Base-by-base conservation (phyloP, 768 basidiomycete genomes). In the Fistulinella prunicolor region DNA sequence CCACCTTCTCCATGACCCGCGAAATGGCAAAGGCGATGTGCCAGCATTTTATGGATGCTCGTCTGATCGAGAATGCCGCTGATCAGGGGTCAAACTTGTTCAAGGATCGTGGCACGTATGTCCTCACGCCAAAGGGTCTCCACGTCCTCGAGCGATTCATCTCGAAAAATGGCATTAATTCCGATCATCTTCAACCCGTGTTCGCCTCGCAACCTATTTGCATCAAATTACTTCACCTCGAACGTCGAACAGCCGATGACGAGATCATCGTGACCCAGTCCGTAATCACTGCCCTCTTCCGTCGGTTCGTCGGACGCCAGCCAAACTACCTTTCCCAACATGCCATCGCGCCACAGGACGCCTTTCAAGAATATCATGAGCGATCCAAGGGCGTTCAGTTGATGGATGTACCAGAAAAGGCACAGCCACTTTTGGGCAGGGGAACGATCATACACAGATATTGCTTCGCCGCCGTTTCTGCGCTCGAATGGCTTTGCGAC, bases 21-120 rank as follows among this genome's bases (percentile, higher is more conserved):
- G 96, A 99, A 38, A 98, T 99, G 90, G 96, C 96, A 54, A 98
- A 97, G 73, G 93, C 92, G 28, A 98, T 99, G 86, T 90, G 92
- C 73, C 96, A 99, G 71, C 94, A 98, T 66, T 98, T 98, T 65
- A 96, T 99, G 92, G 96, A 98, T 58, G 94, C 96, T 49, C 90
- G 94, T 55, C 78, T 98, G 53, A 94, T 98, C 56, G 94, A 97
- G 71, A 97, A 97, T 65, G 95, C 93, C 14, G 82, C 90, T 16
- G 96, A 99, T 70, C 86, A 87, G 28, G 76, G 79, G 20, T 87
- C 88, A 14, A 85, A 86, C 58, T 78, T 89, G 34, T 99, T 99
- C 85, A 97, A 97, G 73, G 96, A 99, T 60, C 87, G 96, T 44
- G 95, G 95, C 51, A 87, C 97, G 49, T 99, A 94, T 71, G 80